A percentile compares a stretch with the other conserved stretches of the same genome.
phyloP scores from a whole-genome alignment of 495 filamentous ascomycete species.

The Annulohypoxylon bovei region DNA sequence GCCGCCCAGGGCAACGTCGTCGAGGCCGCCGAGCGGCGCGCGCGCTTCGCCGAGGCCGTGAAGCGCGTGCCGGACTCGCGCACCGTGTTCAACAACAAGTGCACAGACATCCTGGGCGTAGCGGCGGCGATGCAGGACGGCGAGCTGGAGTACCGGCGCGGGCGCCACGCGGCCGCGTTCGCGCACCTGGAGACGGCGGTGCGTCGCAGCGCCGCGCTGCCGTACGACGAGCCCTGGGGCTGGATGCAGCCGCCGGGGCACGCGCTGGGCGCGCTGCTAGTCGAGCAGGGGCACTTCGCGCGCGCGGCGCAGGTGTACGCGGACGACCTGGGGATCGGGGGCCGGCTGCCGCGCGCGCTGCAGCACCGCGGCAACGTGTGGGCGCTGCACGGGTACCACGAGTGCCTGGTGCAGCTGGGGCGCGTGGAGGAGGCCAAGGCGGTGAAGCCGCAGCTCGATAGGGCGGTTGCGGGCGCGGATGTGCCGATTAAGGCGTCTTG shows the following conservation, averaged over 20 bases:
- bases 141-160: conserved; percentile 71
- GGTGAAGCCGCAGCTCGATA: conserved; percentile 58
- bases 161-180: conserved; percentile 65
- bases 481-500: conserved; percentile 68
- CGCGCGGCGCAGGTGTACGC: conserved; percentile 66
- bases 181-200: conserved; percentile 62
- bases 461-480: conserved; percentile 66
- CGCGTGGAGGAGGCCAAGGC: conserved; percentile 59
- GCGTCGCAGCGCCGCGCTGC: conserved; percentile 63
- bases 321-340: conserved; percentile 69
- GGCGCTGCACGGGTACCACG: conserved; percentile 72
- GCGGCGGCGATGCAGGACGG: conserved; percentile 73
- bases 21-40: conserved; percentile 58
- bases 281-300: conserved; percentile 67
- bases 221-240: conserved; percentile 75
- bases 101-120: conserved; percentile 66
- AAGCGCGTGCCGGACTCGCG: conserved; percentile 61
- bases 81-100: conserved; percentile 73
- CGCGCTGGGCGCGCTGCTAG: conserved; percentile 69
- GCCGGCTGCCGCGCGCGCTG: conserved; percentile 63
- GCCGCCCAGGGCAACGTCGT: conserved; percentile 62
- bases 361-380: conserved; percentile 75
- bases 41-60: conserved; percentile 57
- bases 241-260: conserved; percentile 77
- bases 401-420: conserved; percentile 66